Percentiles rank a stretch among this genome's conserved stretches.
Evolutionary conservation across 495 filamentous ascomycete genomes (phyloP).

Genomic region (Podospora anserina): DNA sequence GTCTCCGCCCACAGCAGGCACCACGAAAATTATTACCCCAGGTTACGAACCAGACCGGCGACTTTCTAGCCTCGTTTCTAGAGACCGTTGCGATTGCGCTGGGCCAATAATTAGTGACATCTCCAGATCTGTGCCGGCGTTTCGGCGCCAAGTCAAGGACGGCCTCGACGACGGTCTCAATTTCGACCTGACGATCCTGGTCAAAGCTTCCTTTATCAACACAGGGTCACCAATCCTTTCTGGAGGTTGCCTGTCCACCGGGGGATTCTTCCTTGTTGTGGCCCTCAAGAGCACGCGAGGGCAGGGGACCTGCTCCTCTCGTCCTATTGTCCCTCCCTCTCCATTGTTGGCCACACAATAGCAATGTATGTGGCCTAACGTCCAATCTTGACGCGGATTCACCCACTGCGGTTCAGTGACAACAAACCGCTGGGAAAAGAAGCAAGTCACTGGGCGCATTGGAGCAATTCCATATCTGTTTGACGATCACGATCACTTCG

Average conservation of each 20-base stretch:
- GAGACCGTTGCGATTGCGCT: not conserved
- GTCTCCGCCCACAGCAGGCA: not conserved
- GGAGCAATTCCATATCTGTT: conserved; percentile 16
- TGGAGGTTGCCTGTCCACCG: conserved; percentile 1
- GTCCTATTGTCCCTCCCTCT: not conserved
- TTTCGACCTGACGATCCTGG: conserved; percentile 10
- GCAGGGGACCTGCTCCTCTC: not conserved
- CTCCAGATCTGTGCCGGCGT: conserved; percentile 5
- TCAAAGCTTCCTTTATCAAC: conserved; percentile 12
- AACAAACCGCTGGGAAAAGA: not conserved
- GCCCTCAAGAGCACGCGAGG: not conserved
- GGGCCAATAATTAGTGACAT: not conserved
- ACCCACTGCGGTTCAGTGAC: not conserved
- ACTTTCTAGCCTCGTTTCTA: not conserved
- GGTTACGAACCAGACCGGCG: not conserved
- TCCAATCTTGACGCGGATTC: not conserved
- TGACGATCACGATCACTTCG: not conserved
- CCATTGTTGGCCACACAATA: no score
- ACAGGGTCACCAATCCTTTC: no score
- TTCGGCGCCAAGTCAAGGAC: conserved; percentile 1
- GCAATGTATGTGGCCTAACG: no score
- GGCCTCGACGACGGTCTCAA: not conserved
- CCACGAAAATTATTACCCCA: not conserved
- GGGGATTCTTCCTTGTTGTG: not conserved
- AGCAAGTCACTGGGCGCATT: conserved; percentile 15